phyloP scores from a whole-genome alignment of 164 flowering plant species.

The Umbilicus rupestris region DNA sequence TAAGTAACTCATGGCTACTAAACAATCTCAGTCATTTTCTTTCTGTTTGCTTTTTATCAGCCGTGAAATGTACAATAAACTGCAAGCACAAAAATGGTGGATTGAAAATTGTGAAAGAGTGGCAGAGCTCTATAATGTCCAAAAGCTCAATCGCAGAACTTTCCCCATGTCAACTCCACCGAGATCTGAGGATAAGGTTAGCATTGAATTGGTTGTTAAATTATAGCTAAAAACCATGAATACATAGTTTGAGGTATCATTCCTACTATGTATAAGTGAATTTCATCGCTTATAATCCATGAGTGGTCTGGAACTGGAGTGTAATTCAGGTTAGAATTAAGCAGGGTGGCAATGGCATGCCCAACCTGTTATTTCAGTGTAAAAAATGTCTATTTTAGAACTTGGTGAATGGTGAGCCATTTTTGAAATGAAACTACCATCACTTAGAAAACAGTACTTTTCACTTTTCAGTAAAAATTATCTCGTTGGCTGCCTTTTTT shows the following conservation, averaged over 20 bases:
- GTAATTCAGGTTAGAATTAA: no score
- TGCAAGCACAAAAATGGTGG: slow-evolving; percentile 99
- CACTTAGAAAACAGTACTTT: no score
- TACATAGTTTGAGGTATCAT: no score
- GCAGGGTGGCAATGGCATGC: no score
- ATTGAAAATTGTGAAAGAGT: slow-evolving; percentile 89
- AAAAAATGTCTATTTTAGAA: no score
- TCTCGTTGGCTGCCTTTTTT: not conserved
- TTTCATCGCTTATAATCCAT: not conserved
- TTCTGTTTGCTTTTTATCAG: slow-evolving; percentile 28
- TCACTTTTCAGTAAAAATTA: no score
- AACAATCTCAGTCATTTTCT: not conserved
- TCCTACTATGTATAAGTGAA: not conserved
- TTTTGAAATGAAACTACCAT: no score
- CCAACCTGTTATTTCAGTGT: not conserved
- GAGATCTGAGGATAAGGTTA: slow-evolving; percentile 79
- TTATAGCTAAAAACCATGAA: not conserved
- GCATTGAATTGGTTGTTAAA: not conserved
- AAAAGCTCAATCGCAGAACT: slow-evolving; percentile 54
- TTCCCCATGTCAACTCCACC: slow-evolving; percentile 69
- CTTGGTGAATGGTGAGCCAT: no score
- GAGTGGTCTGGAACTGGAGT: no score
- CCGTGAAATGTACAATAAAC: slow-evolving; percentile 91
- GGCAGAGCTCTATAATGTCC: slow-evolving; percentile 95
- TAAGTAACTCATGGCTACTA: not conserved